Evolutionary conservation across 371 early-diverging fungal species (phyloP), one percentile per base, ranked within the genome.

Genomic region (Haplosporangium sp.): DNA sequence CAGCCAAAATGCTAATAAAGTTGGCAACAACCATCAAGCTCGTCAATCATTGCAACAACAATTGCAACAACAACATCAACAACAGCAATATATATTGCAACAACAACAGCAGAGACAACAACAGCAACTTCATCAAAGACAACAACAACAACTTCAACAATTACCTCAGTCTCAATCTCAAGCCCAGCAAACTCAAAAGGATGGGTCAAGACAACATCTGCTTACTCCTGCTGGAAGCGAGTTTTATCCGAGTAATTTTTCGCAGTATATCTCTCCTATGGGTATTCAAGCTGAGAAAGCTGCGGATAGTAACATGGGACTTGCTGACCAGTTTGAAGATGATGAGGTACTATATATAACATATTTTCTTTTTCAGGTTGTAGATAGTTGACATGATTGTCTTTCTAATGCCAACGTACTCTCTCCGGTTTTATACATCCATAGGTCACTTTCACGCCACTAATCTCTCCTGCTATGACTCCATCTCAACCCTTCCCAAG

Each of bases 401-500:
- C 27, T 13, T 5, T 47, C 20, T 11, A 39, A 8, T 15, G 17
- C 15, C 20, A n/a, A 10, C 35, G 34, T 62, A 0, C 67, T 89
- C 6, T 84, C 39, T 59, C n/a, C 40, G 40, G 37, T 38, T 35
- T 64, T 9, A 19, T 69, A 89, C 89, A 88, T 86, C 58, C n/a
- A 19, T 69, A 89, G 90, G 88, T 86, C 58, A 87, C 86, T 69
- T 88, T 90, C 40, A 92, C 92, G 13, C 93, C 93, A 0, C 74
- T 93, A 34, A 89, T 91, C 44, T 93, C 93, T 4, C 92, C 93
- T 5, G 92, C 92, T 6, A 92, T 92, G 77, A 89, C 89, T 38
- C 92, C 93, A 10, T 88, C 87, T 37, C 79, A 79, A 35, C 74
- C 79, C 2, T 90, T 86, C 76, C 74, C 85, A 60, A 70, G 72